These are phyloP conservation scores for Pichia cabralensis DNA, from an alignment of 805 yeast genomes.

Conservation along the genomic window DNA sequence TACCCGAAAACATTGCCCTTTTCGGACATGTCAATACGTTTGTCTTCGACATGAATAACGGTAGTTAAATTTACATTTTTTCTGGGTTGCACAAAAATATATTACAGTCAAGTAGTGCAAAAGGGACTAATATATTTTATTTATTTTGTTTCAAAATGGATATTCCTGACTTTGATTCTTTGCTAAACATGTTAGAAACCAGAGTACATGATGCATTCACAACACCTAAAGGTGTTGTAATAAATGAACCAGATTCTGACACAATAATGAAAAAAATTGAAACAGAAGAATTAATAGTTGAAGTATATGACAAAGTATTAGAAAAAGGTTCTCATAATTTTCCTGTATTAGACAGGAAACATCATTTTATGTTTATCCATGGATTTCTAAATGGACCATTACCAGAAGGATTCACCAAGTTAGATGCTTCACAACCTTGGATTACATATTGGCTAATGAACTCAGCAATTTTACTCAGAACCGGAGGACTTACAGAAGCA, in stretches of 20 bases:
- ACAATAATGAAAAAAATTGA: slow-evolving; percentile 31
- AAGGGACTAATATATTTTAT: no score
- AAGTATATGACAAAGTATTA: slow-evolving; percentile 24
- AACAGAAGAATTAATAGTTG: slow-evolving; percentile 27
- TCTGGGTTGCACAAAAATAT: no score
- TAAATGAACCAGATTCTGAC: slow-evolving; percentile 23
- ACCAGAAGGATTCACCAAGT: slow-evolving; percentile 39
- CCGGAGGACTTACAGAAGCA: slow-evolving; percentile 12
- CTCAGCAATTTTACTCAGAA: slow-evolving; percentile 31
- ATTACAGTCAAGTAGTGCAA: no score
- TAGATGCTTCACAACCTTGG: slow-evolving; percentile 95
- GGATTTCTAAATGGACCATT: slow-evolving; percentile 33
- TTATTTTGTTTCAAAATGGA: neutral
- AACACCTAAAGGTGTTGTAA: slow-evolving; percentile 4
- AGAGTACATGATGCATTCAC: slow-evolving; percentile 10
- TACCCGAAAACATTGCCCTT: no score
- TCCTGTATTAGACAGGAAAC: slow-evolving; percentile 20
- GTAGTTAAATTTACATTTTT: no score
- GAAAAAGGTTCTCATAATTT: slow-evolving; percentile 23
- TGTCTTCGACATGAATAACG: no score
- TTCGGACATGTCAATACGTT: no score
- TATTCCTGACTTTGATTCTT: slow-evolving; percentile 17
- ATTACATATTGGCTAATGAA: slow-evolving; percentile 75
- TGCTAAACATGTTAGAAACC: slow-evolving; percentile 16
- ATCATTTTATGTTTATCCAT: slow-evolving; percentile 36